phyloP scores from a whole-genome alignment of 2,329 filamentous ascomycete species.

The Cladosporium sp. region DNA sequence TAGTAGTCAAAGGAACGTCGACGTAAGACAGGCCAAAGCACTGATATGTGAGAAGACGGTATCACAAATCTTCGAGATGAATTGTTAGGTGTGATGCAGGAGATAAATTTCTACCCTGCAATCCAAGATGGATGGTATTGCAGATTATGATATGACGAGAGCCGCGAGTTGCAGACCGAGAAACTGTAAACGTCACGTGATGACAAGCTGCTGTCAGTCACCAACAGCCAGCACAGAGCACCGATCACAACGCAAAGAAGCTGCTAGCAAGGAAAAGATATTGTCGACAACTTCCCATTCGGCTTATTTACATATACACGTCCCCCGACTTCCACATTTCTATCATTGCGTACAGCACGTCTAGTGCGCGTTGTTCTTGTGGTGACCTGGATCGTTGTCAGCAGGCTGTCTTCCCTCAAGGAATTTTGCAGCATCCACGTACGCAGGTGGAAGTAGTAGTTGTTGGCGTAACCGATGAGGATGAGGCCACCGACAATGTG shows the following conservation, averaged over 20 bases:
- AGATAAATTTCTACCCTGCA: too few species aligned
- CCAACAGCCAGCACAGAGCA: too few species aligned
- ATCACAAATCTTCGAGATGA: too few species aligned
- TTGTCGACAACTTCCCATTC: slow-evolving; percentile 7
- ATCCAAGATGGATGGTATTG: too few species aligned
- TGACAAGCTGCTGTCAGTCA: neutral
- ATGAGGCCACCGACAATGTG: slow-evolving; percentile 78
- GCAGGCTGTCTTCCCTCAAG: slow-evolving; percentile 15
- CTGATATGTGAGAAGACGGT: too few species aligned
- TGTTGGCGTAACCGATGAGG: slow-evolving; percentile 85
- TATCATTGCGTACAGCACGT: slow-evolving; percentile 1
- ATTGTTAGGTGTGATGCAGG: too few species aligned
- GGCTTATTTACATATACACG: slow-evolving; percentile 17
- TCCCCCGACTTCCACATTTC: slow-evolving; percentile 4
- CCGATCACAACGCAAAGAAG: too few species aligned
- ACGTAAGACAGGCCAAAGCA: too few species aligned
- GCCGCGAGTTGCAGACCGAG: too few species aligned
- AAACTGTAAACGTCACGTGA: neutral
- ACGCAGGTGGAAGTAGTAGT: slow-evolving; percentile 99
- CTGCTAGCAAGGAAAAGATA: neutral
- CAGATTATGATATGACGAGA: too few species aligned
- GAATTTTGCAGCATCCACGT: slow-evolving; percentile 53
- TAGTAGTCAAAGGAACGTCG: too few species aligned
- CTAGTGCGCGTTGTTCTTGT: slow-evolving; percentile 99
- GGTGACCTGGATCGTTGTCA: slow-evolving; percentile 67